A percentile compares a stretch with the other conserved stretches of the same genome.
These are phyloP conservation scores for Lachancea lanzarotensis DNA, from an alignment of 805 yeast species.

Conservation along the genomic window DNA sequence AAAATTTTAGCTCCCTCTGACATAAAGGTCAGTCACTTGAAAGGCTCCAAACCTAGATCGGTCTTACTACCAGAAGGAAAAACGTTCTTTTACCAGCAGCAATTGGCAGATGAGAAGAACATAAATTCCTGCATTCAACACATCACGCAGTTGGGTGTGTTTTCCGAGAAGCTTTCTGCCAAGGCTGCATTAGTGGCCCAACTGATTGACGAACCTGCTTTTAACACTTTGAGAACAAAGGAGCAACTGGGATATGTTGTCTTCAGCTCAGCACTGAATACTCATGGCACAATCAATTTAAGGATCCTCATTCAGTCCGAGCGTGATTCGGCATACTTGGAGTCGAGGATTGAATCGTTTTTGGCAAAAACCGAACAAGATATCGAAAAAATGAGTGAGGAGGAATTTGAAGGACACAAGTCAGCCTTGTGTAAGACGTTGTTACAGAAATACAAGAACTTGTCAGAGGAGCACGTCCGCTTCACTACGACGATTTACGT, in stretches of 20 bases:
- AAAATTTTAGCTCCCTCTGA: slow-evolving; percentile 40
- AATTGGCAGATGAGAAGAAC: slow-evolving; percentile 58
- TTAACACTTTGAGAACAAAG: slow-evolving; percentile 81
- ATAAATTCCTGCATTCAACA: slow-evolving; percentile 81
- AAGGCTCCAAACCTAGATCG: slow-evolving; percentile 34
- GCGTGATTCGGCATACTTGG: slow-evolving; percentile 64
- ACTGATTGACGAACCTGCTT: slow-evolving; percentile 78
- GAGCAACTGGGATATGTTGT: slow-evolving; percentile 96
- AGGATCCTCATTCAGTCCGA: slow-evolving; percentile 81
- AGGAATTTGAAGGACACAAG: slow-evolving; percentile 63
- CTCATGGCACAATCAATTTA: slow-evolving; percentile 55
- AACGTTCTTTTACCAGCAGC: slow-evolving; percentile 41
- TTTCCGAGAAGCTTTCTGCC: slow-evolving; percentile 40
- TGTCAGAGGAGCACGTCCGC: slow-evolving; percentile 65
- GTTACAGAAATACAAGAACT: slow-evolving; percentile 65
- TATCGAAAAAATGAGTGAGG: slow-evolving; percentile 47
- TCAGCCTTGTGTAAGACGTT: slow-evolving; percentile 60
- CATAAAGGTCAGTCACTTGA: slow-evolving; percentile 28
- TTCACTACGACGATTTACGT: slow-evolving; percentile 62
- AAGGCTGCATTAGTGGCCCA: slow-evolving; percentile 63
- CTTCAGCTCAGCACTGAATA: slow-evolving; percentile 62
- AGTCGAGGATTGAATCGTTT: slow-evolving; percentile 68
- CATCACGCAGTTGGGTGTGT: slow-evolving; percentile 59
- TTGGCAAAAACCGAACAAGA: slow-evolving; percentile 42
- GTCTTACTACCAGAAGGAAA: slow-evolving; percentile 37